Conservation (phyloP, 2,329 filamentous ascomycete genomes). For the Zymoseptoria crescenta region DNA sequence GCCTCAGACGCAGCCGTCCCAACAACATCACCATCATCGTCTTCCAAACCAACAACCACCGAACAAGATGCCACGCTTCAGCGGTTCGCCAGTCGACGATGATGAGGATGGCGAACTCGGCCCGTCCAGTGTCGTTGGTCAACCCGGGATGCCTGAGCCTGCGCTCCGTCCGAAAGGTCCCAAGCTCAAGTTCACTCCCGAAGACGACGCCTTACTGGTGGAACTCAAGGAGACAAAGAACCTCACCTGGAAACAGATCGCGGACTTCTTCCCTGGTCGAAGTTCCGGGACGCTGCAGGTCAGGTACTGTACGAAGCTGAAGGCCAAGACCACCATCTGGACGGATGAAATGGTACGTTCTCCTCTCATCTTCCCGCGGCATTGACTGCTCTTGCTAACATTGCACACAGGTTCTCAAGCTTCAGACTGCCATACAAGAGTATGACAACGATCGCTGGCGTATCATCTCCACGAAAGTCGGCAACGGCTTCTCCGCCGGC, state of each 20-base stretch:
- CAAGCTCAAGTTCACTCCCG: constrained; percentile 88
- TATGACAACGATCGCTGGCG: constrained; percentile 92
- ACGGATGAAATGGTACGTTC: constrained; percentile 72
- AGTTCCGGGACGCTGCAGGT: constrained; percentile 89
- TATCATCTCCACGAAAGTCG: constrained; percentile 83
- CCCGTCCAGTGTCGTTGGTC: constrained; percentile 77
- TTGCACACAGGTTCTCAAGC: constrained; percentile 59
- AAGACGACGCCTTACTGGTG: constrained; percentile 80
- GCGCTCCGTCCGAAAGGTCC: constrained; percentile 74
- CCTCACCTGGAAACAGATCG: constrained; percentile 95
- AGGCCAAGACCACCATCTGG: constrained; percentile 89
- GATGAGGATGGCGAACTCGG: constrained; percentile 41
- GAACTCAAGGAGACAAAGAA: constrained; percentile 92
- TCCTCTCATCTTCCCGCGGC: background rate
- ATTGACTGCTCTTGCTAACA: constrained; percentile 17
- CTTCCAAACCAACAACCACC: constrained; percentile 66
- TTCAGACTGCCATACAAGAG: constrained; percentile 68
- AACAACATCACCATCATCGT: constrained; percentile 67
- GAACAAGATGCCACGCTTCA: constrained; percentile 55
- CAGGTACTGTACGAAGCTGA: constrained; percentile 88
- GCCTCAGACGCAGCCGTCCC: constrained; percentile 40
- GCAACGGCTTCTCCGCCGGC: constrained; percentile 77
- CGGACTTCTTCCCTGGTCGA: constrained; percentile 87
- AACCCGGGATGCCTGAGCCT: constrained; percentile 77
- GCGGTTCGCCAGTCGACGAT: constrained; percentile 26